A percentile compares a stretch with the other conserved stretches of the same genome.
These are phyloP conservation scores for Pyrus hybrid DNA, from an alignment of 331 rosid species.

Conservation along the genomic window DNA sequence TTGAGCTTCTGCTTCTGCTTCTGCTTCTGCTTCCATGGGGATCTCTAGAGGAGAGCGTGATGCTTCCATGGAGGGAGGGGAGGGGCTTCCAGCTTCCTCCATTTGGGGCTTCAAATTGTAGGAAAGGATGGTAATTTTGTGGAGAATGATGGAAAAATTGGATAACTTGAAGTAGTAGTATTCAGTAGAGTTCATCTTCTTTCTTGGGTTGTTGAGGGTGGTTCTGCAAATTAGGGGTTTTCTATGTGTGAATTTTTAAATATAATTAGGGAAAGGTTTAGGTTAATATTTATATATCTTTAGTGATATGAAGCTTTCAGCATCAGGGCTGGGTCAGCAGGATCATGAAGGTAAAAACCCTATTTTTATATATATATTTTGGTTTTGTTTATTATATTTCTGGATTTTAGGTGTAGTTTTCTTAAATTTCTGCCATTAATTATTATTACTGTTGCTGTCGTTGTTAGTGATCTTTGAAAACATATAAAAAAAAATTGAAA, in stretches of 20 bases:
- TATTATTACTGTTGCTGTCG: not conserved
- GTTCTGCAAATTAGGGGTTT: constrained; percentile 10
- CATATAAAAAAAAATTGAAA: not conserved
- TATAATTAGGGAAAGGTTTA: constrained; percentile 25
- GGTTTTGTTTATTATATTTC: not conserved
- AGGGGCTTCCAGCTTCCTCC: not conserved
- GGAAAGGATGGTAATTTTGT: not conserved
- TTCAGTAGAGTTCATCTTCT: not conserved
- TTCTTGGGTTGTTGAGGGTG: not conserved
- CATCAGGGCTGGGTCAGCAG: constrained; percentile 91
- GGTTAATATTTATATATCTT: not conserved
- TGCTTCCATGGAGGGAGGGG: constrained; percentile 11
- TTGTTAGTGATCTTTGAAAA: not conserved
- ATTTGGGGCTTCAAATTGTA: constrained; percentile 11
- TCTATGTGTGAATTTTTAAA: not conserved
- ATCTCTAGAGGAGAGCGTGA: constrained; percentile 26
- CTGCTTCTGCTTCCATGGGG: constrained; percentile 31
- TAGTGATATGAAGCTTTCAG: constrained; percentile 86
- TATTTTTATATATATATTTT: not conserved
- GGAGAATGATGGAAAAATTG: constrained; percentile 20
- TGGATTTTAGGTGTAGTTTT: not conserved
- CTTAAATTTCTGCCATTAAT: not conserved
- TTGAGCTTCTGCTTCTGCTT: not conserved
- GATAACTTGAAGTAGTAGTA: constrained; percentile 18
- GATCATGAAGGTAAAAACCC: constrained; percentile 51